Evolutionary conservation across 129 eudicot species (phyloP).

Genomic region (Flaveria trinervia): DNA sequence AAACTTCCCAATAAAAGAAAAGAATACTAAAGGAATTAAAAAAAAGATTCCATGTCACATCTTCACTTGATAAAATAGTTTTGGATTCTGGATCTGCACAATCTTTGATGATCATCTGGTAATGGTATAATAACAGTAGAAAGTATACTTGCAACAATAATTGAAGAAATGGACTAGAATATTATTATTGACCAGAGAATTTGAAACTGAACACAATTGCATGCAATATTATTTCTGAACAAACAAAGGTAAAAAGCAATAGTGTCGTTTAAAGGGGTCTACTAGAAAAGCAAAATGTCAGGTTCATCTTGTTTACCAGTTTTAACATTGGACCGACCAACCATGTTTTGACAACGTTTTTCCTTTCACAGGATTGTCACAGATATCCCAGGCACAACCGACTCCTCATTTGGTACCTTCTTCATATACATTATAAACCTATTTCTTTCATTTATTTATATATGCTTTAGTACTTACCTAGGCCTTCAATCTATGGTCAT

Average conservation of each 20-base stretch:
- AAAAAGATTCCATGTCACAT: not conserved
- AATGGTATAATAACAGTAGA: conserved; percentile 24
- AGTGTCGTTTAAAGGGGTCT: conserved; percentile 37
- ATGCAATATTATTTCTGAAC: conserved; percentile 10
- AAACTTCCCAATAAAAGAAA: too few relatives aligned
- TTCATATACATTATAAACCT: not conserved
- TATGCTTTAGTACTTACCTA: not conserved
- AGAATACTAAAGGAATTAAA: too few relatives aligned
- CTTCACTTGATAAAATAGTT: conserved; percentile 18
- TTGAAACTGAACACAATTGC: conserved; percentile 22
- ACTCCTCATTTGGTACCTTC: conserved; percentile 41
- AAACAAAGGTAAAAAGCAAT: conserved; percentile 25
- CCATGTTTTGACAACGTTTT: conserved; percentile 32
- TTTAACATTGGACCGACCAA: conserved; percentile 27
- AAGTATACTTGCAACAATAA: conserved; percentile 2
- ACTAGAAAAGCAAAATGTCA: conserved; percentile 35
- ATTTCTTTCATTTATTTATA: not conserved
- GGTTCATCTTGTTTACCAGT: conserved; percentile 33
- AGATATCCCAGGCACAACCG: conserved; percentile 49
- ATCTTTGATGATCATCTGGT: conserved; percentile 26
- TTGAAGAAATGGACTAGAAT: not conserved
- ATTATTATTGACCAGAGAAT: conserved; percentile 26
- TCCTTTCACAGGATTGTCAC: conserved; percentile 44
- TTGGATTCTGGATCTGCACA: conserved; percentile 16
- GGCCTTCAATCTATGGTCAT: too few relatives aligned